Evolutionary conservation across 257 asterid genomes (phyloP).

Genomic region (Anisodus acutangulus): DNA sequence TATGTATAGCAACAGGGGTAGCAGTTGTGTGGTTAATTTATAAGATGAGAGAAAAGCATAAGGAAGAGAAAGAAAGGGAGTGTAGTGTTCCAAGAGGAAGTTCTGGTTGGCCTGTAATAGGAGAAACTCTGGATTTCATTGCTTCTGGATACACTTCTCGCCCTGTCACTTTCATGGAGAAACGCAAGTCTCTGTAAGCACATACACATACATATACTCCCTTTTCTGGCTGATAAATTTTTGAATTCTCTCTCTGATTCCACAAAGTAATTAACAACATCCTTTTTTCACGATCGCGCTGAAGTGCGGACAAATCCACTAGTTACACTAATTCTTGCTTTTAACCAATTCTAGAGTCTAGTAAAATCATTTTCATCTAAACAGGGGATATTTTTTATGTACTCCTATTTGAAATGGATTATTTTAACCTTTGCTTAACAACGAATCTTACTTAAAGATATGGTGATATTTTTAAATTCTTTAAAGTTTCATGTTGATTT

Average conservation of each 20-base stretch:
- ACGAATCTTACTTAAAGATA: background rate
- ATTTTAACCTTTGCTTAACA: background rate
- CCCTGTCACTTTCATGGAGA: conserved; percentile 91
- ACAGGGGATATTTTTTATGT: background rate
- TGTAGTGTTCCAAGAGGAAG: conserved; percentile 68
- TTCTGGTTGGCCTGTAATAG: conserved; percentile 86
- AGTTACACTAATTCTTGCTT: background rate
- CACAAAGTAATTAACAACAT: background rate
- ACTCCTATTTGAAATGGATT: background rate
- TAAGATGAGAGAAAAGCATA: conserved; percentile 27
- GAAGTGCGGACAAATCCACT: no score
- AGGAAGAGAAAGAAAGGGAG: conserved; percentile 32
- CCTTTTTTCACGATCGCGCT: no score
- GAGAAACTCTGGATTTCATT: conserved; percentile 86
- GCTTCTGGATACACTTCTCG: conserved; percentile 80
- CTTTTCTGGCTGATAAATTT: background rate
- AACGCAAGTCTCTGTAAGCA: conserved; percentile 78
- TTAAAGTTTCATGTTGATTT: background rate
- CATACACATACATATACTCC: background rate
- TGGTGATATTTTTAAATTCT: background rate
- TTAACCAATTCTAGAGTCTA: background rate
- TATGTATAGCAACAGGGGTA: conserved; percentile 26
- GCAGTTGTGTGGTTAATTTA: background rate
- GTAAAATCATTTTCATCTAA: background rate
- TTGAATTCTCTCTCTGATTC: background rate